These are phyloP conservation scores for Hypsizygus ulmarius DNA, from an alignment of 1,284 basidiomycete genomes.

Conservation along the genomic window DNA sequence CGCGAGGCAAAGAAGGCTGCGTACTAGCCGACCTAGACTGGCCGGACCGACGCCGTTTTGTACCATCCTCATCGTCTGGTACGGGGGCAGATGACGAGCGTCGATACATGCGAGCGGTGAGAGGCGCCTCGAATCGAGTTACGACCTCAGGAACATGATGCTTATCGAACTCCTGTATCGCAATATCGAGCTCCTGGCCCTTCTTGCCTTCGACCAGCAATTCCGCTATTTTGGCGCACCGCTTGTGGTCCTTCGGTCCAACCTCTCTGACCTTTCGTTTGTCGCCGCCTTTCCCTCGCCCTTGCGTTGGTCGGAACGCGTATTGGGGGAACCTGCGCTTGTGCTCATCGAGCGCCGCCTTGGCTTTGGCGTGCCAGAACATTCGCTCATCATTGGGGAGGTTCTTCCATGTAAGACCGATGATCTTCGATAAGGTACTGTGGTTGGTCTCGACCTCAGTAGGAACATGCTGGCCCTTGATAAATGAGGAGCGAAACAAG, in stretches of 20 bases:
- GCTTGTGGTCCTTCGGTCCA: conserved; percentile 65
- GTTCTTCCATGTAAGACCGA: conserved; percentile 71
- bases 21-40: conserved; percentile 22
- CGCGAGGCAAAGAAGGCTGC: conserved; percentile 21
- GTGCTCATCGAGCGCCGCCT: conserved; percentile 63
- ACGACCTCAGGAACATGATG: conserved; percentile 61
- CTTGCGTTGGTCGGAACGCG: conserved; percentile 62
- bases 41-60: conserved; percentile 12
- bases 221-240: conserved; percentile 76
- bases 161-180: conserved; percentile 72
- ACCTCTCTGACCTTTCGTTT: conserved; percentile 66
- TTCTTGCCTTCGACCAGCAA: conserved; percentile 72
- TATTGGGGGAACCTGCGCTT: conserved; percentile 68
- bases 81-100: conserved; percentile 36
- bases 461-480: conserved; percentile 72
- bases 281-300: conserved; percentile 45
- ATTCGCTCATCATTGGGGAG: conserved; percentile 67
- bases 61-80: conserved; percentile 26
- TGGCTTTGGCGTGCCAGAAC: conserved; percentile 68
- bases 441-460: conserved; percentile 77
- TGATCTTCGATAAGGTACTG: conserved; percentile 72
- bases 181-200: conserved; percentile 64
- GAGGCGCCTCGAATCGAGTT: conserved; percentile 68
- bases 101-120: conserved; percentile 59
- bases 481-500: conserved; percentile 81